phyloP scores from a whole-genome alignment of 2,329 filamentous ascomycete species.

The Akanthomyces dipterigenus region DNA sequence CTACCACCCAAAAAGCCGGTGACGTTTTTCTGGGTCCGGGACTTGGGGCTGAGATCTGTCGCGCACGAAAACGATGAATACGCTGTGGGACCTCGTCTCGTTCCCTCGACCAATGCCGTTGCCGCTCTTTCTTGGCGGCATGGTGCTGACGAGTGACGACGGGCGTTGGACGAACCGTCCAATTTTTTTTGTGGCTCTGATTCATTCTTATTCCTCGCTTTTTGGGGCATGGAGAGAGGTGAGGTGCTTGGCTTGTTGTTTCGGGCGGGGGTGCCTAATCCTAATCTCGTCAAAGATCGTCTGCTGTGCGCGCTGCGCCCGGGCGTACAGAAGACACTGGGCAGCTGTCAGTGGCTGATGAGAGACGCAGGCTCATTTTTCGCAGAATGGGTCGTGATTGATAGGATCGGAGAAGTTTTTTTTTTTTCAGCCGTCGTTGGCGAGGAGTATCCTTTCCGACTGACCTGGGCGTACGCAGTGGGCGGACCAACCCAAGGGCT shows the following conservation, averaged over 20 bases:
- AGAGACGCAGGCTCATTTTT: neutral
- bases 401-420: too few species aligned
- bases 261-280: neutral
- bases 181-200: neutral
- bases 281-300: neutral
- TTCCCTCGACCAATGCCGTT: neutral
- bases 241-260: neutral
- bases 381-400: too few species aligned
- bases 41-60: constrained; percentile 8
- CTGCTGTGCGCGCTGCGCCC: neutral
- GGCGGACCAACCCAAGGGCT: too few species aligned
- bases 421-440: too few species aligned
- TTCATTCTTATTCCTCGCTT: neutral
- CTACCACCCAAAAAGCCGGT: neutral
- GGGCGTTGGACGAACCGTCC: too few species aligned
- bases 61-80: neutral
- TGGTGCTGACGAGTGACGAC: neutral
- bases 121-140: neutral
- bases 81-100: neutral
- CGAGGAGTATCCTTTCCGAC: too few species aligned
- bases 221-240: neutral
- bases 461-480: too few species aligned
- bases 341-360: neutral
- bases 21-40: neutral
- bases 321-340: neutral